Base-by-base conservation (phyloP, 1,139 yeast species). In the Protomyces inundatus region DNA sequence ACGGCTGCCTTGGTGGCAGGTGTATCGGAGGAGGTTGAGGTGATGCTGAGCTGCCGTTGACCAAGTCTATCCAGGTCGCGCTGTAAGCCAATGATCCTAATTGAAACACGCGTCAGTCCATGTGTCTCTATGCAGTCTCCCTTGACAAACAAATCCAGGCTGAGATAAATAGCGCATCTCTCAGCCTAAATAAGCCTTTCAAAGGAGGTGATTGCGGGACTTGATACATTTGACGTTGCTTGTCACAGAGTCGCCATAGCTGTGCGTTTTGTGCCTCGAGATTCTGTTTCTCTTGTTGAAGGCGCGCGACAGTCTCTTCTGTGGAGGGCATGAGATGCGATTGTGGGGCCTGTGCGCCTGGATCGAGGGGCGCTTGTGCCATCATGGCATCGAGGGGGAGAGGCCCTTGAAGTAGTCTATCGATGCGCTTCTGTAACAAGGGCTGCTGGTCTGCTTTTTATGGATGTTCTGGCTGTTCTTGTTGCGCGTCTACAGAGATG, bases 181-280 rank as follows among this genome's bases (percentile, higher is more conserved):
- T 23, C 23, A 23, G 23, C 2, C 23, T 23, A 23, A 23, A 23
- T 23, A 23, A 23, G 23, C 23, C 23, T 23, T 23, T 1, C 23
- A 23, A 23, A 23, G 23, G 23, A 23, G 23, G 2, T 1, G 23
- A 23, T 23, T 23, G 23, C 9, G 32, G 6, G 48, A n/a, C 14
- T 7, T 10, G 30, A 42, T 37, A 64, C 69, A 72, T 72, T 23
- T 70, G 67, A 35, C 73, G 69, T 58, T 73, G 75, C 56, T 71
- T 69, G 58, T 70, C 69, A 51, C 73, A 73, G 54, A 73, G 67
- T 39, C 69, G 66, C 74, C 74, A 71, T 48, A 73, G 67, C 62
- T 73, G 73, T 1, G 69, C 64, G 64, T 73, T 73, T 67, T 73
- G 74, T 6, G 54, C 36, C 45, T 54, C 54, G 6, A 60, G 58